Evolutionary conservation across 1,139 yeast genomes (phyloP).

Genomic region (Blastobotrys niveus): DNA sequence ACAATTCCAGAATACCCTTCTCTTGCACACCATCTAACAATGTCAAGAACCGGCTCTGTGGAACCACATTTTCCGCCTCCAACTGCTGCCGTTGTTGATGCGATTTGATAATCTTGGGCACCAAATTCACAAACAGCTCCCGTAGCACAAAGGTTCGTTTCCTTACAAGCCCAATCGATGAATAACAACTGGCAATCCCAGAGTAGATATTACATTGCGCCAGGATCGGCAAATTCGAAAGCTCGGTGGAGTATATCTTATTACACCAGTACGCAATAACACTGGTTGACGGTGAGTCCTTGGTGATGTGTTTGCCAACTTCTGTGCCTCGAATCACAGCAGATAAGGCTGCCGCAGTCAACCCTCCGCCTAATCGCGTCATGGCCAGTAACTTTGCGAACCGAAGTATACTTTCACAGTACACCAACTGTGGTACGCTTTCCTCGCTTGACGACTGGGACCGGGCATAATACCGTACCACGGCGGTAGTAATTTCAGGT

Average conservation of each 20-base stretch:
- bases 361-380: constrained; percentile 47
- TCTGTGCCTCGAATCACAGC: constrained; percentile 37
- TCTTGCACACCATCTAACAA: constrained; percentile 21
- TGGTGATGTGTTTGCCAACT: constrained; percentile 24
- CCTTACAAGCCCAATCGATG: constrained; percentile 54
- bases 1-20: constrained; percentile 23
- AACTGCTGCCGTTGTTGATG: constrained; percentile 14
- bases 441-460: constrained; percentile 63
- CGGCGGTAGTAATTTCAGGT: constrained; percentile 45
- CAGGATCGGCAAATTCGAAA: constrained; percentile 39
- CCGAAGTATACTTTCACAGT: constrained; percentile 65
- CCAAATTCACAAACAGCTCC: constrained; percentile 45
- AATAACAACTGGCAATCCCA: constrained; percentile 60
- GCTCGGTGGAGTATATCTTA: constrained; percentile 44
- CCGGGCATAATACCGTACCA: constrained; percentile 51
- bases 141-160: constrained; percentile 68
- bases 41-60: constrained; percentile 9
- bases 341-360: constrained; percentile 42
- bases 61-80: constrained; percentile 8
- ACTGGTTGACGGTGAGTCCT: constrained; percentile 24
- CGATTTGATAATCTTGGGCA: constrained; percentile 16
- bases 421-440: constrained; percentile 75
- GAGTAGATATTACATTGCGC: constrained; percentile 47
- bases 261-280: constrained; percentile 36
- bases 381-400: constrained; percentile 56